Conservation (phyloP, 495 filamentous ascomycete genomes). For the Penicillium riverlandense region DNA sequence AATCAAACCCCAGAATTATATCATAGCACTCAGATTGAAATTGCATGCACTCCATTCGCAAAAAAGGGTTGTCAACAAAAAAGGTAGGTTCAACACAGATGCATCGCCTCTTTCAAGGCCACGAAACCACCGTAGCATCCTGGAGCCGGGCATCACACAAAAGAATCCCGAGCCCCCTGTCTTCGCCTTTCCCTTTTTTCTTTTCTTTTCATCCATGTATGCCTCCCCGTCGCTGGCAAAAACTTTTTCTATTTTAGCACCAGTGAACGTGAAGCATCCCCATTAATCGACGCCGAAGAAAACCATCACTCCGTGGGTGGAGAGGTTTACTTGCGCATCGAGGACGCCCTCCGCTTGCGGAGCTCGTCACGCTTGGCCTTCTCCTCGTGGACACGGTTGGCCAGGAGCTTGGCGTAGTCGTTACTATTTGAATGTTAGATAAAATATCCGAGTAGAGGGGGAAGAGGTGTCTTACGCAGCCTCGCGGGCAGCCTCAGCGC, state of each 20-base stretch:
- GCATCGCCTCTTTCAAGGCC: constrained; percentile 11
- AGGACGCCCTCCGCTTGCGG: constrained; percentile 92
- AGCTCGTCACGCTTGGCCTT: constrained; percentile 84
- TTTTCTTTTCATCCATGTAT: constrained; percentile 21
- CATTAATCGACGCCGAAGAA: constrained; percentile 32
- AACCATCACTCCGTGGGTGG: constrained; percentile 18
- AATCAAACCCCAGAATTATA: too few species aligned
- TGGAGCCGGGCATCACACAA: not conserved
- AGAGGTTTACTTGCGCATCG: constrained; percentile 77
- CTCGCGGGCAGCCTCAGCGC: constrained; percentile 89
- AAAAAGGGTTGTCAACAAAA: constrained; percentile 19
- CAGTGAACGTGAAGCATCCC: constrained; percentile 24
- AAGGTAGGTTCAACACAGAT: constrained; percentile 25
- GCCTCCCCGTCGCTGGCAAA: constrained; percentile 18
- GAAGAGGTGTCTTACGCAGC: constrained; percentile 73
- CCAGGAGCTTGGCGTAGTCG: constrained; percentile 89
- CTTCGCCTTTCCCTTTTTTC: constrained; percentile 16
- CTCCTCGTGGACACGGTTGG: constrained; percentile 91
- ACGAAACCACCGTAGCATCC: constrained; percentile 13
- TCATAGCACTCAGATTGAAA: constrained; percentile 9
- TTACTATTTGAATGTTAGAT: constrained; percentile 45
- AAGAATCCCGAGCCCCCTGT: not conserved
- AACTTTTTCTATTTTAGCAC: not conserved
- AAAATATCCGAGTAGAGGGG: constrained; percentile 1
- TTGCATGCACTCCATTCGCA: constrained; percentile 26